Conservation (phyloP, 371 early-diverging fungal species). For the Coemansia sp. region DNA sequence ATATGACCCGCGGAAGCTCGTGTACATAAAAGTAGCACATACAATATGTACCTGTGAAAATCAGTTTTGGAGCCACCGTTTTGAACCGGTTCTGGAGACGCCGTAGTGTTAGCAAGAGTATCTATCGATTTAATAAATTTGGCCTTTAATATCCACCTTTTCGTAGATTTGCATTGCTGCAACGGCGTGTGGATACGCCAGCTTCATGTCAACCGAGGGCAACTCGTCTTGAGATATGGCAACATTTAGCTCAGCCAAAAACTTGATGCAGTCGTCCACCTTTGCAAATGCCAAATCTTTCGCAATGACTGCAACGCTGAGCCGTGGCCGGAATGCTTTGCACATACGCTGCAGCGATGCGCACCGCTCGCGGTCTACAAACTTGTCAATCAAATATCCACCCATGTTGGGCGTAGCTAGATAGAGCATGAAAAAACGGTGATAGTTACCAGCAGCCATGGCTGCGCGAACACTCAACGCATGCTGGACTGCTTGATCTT, state of each 20-base stretch:
- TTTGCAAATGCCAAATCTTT: slow-evolving; percentile 58
- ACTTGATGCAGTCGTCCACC: slow-evolving; percentile 52
- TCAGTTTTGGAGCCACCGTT: too few species aligned
- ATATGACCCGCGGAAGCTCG: too few species aligned
- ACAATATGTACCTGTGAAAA: too few species aligned
- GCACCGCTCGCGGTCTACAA: slow-evolving; percentile 80
- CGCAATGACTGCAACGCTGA: slow-evolving; percentile 55
- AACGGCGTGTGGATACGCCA: slow-evolving; percentile 54
- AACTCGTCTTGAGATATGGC: slow-evolving; percentile 21
- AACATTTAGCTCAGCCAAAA: slow-evolving; percentile 50
- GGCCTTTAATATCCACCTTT: slow-evolving; percentile 77
- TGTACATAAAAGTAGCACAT: too few species aligned
- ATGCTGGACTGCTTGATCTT: slow-evolving; percentile 63
- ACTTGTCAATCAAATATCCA: slow-evolving; percentile 83
- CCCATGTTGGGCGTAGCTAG: slow-evolving; percentile 78
- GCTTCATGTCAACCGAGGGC: slow-evolving; percentile 58
- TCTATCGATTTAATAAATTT: slow-evolving; percentile 47
- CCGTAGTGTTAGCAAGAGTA: not conserved
- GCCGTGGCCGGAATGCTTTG: slow-evolving; percentile 63
- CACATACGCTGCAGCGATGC: slow-evolving; percentile 65
- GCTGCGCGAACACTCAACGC: slow-evolving; percentile 81
- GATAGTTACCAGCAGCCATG: slow-evolving; percentile 76
- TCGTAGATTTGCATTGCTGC: slow-evolving; percentile 63
- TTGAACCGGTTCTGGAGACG: too few species aligned
- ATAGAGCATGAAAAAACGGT: slow-evolving; percentile 77